Percentiles rank a stretch among this genome's conserved stretches.
phyloP scores from a whole-genome alignment of 2,329 filamentous ascomycete genomes.

The Bipolaris cookei region DNA sequence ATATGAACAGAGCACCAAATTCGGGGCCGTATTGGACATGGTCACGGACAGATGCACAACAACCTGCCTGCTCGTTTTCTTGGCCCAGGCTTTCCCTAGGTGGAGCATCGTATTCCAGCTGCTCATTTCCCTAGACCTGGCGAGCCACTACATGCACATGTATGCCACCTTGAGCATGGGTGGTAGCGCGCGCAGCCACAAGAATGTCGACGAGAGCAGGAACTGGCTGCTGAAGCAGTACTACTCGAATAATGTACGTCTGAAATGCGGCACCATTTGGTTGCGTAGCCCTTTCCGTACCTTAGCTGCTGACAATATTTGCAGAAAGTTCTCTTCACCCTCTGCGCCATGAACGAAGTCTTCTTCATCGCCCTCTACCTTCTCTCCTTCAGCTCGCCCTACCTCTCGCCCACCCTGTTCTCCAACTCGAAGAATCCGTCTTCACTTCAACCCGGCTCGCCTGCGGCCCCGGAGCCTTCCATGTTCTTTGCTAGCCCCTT shows the following conservation, averaged over 20 bases:
- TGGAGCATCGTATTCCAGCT: conserved; percentile 95
- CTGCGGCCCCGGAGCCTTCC: conserved; percentile 71
- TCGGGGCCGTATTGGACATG: conserved; percentile 98
- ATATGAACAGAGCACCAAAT: conserved; percentile 90
- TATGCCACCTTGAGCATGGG: conserved; percentile 91
- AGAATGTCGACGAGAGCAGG: conserved; percentile 86
- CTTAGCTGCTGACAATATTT: conserved; percentile 19
- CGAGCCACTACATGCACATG: conserved; percentile 99
- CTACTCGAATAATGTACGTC: conserved; percentile 90
- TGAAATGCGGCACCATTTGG: background rate
- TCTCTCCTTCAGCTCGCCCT: conserved; percentile 91
- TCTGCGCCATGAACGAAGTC: conserved; percentile 88
- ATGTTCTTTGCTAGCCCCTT: conserved; percentile 87
- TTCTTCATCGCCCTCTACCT: conserved; percentile 99
- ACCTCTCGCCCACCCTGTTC: conserved; percentile 83
- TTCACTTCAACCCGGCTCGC: conserved; percentile 65
- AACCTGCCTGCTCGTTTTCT: conserved; percentile 89
- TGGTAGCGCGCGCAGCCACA: conserved; percentile 80
- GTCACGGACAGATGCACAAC: conserved; percentile 98
- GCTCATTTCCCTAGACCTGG: conserved; percentile 88
- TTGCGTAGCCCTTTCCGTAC: background rate
- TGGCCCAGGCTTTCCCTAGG: conserved; percentile 91
- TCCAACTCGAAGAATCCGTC: conserved; percentile 63
- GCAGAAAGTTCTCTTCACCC: conserved; percentile 87
- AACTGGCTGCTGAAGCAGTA: conserved; percentile 93